These are phyloP conservation scores for Solanum tacnaense DNA, from an alignment of 257 asterid genomes.

Conservation along the genomic window DNA sequence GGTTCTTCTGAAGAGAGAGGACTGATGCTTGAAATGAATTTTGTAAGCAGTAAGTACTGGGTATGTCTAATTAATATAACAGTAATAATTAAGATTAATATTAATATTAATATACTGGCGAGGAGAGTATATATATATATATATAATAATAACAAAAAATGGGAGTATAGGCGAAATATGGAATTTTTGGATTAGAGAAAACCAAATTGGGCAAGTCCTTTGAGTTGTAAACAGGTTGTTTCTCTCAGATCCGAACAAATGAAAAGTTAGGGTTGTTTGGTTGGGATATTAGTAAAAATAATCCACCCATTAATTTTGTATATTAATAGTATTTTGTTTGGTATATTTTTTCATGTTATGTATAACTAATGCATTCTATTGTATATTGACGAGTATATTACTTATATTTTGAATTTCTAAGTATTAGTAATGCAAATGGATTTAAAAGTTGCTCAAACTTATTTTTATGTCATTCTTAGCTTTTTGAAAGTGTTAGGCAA, in stretches of 20 bases:
- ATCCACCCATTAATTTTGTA: too few relatives aligned
- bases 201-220: background rate
- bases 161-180: background rate
- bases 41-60: background rate
- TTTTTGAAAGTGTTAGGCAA: too few relatives aligned
- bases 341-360: background rate
- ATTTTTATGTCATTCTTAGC: too few relatives aligned
- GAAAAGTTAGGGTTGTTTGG: background rate
- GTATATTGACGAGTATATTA: too few relatives aligned
- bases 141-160: background rate
- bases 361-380: background rate
- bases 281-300: too few relatives aligned
- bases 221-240: background rate
- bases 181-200: background rate
- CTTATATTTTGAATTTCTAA: too few relatives aligned
- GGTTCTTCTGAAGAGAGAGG: slow-evolving; percentile 6
- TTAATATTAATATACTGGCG: background rate
- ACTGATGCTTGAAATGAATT: background rate
- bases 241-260: background rate
- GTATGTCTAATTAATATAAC: background rate
- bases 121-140: background rate
- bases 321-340: too few relatives aligned
- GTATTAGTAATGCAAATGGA: too few relatives aligned
- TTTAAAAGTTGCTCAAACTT: too few relatives aligned
- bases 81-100: too few relatives aligned